Percentiles rank a stretch among this genome's conserved stretches.
These are phyloP conservation scores for Carpinus viminea DNA, from an alignment of 306 rosid genomes.

Conservation along the genomic window DNA sequence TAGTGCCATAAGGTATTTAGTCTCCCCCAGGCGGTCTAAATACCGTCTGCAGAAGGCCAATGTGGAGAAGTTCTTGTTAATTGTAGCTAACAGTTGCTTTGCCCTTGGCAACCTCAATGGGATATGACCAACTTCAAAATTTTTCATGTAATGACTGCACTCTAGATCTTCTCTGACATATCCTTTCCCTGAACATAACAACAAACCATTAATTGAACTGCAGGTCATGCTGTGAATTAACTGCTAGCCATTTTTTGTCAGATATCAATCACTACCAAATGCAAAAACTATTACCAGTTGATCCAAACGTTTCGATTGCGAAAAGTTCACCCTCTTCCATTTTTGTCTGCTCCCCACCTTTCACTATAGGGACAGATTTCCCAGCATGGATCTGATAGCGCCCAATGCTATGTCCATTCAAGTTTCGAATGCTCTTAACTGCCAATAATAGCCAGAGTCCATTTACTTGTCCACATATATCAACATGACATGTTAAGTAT, in stretches of 20 bases:
- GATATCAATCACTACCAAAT: slow-evolving; percentile 3
- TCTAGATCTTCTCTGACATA: slow-evolving; percentile 95
- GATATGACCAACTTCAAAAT: slow-evolving; percentile 83
- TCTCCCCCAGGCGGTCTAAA: slow-evolving; percentile 92
- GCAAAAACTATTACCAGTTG: slow-evolving; percentile 68
- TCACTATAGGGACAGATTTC: slow-evolving; percentile 91
- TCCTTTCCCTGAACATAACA: slow-evolving; percentile 75
- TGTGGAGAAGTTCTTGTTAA: slow-evolving; percentile 92
- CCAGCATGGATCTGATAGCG: slow-evolving; percentile 97
- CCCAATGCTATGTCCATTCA: slow-evolving; percentile 98
- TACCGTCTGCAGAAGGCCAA: slow-evolving; percentile 92
- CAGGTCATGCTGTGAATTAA: slow-evolving; percentile 10
- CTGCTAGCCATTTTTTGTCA: slow-evolving; percentile 22
- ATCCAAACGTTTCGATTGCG: slow-evolving; percentile 93
- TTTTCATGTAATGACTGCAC: slow-evolving; percentile 98
- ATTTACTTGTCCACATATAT: neutral
- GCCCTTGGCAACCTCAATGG: slow-evolving; percentile 95
- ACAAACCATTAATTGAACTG: slow-evolving; percentile 13
- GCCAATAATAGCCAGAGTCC: slow-evolving; percentile 19
- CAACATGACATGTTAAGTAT: neutral
- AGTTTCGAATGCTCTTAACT: slow-evolving; percentile 93
- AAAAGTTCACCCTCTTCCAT: slow-evolving; percentile 99
- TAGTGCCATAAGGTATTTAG: slow-evolving; percentile 91
- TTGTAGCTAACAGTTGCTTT: slow-evolving; percentile 80
- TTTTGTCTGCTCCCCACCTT: slow-evolving; percentile 98